These are phyloP conservation scores for Sungouiella blattae DNA, from an alignment of 805 yeast genomes.

Conservation along the genomic window DNA sequence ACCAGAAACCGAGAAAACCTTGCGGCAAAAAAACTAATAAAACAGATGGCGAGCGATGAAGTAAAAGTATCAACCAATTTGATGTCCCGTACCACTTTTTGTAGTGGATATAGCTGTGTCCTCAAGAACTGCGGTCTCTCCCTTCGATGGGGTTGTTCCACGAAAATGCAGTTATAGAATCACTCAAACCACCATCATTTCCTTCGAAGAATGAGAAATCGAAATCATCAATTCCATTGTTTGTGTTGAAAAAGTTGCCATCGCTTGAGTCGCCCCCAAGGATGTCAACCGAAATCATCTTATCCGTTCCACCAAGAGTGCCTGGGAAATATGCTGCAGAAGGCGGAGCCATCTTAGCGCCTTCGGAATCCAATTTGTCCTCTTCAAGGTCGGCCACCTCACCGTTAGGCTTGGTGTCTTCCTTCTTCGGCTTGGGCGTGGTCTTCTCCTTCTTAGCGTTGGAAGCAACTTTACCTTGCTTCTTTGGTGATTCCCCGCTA, in stretches of 20 bases:
- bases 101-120: too few species aligned
- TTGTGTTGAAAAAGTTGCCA: constrained; percentile 21
- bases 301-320: constrained; percentile 22
- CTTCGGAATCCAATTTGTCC: constrained; percentile 1
- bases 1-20: too few species aligned
- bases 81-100: too few species aligned
- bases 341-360: constrained; percentile 22
- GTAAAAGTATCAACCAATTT: too few species aligned
- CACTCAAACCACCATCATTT: constrained; percentile 26
- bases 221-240: constrained; percentile 37
- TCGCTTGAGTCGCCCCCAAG: constrained; percentile 21
- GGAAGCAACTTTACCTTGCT: constrained; percentile 12
- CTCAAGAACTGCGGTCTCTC: too few species aligned
- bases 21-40: too few species aligned
- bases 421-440: constrained; percentile 17
- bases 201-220: constrained; percentile 42
- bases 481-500: constrained; percentile 35
- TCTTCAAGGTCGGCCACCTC: constrained; percentile 8
- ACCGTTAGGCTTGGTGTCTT: constrained; percentile 9
- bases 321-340: constrained; percentile 18
- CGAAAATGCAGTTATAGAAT: constrained; percentile 33
- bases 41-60: too few species aligned
- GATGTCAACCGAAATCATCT: constrained; percentile 34
- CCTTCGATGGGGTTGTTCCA: constrained; percentile 35
- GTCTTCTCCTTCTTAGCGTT: constrained; percentile 21